A percentile compares a stretch with the other conserved stretches of the same genome.
Evolutionary conservation across 345 rosid genomes (phyloP).

Genomic region (Laguncularia racemosa): DNA sequence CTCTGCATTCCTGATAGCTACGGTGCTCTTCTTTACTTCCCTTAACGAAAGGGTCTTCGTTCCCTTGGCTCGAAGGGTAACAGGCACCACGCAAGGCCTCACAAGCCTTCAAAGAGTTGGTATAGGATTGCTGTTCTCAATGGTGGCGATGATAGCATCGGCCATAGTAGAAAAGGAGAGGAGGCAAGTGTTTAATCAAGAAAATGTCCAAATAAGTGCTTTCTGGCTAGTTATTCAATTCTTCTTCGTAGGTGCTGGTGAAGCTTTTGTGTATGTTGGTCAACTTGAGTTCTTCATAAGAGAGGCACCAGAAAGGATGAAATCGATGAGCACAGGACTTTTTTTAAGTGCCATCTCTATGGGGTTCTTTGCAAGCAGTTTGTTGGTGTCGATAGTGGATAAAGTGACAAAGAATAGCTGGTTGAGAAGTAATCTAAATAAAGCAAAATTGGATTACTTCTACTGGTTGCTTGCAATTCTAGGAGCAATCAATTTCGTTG

Average conservation of each 20-base stretch:
- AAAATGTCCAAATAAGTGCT: constrained; percentile 36
- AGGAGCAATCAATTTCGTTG: constrained; percentile 56
- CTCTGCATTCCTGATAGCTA: constrained; percentile 55
- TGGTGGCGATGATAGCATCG: constrained; percentile 58
- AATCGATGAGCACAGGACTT: constrained; percentile 92
- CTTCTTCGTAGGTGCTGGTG: constrained; percentile 88
- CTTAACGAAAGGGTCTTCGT: constrained; percentile 66
- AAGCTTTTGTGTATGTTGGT: constrained; percentile 86
- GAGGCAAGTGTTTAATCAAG: constrained; percentile 25
- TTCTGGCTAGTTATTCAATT: constrained; percentile 79
- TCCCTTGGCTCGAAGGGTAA: constrained; percentile 52
- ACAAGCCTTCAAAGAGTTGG: constrained; percentile 94
- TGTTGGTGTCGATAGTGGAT: constrained; percentile 66
- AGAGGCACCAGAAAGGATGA: constrained; percentile 89
- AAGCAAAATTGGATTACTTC: constrained; percentile 54
- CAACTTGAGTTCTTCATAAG: constrained; percentile 90
- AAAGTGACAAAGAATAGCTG: constrained; percentile 44
- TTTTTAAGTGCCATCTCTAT: constrained; percentile 73
- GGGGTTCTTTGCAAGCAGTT: constrained; percentile 86
- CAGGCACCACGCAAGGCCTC: constrained; percentile 50
- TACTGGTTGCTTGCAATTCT: constrained; percentile 68
- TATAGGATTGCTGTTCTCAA: constrained; percentile 57
- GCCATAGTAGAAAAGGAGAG: constrained; percentile 59
- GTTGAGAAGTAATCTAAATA: constrained; percentile 64
- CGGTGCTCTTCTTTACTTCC: constrained; percentile 81